These are phyloP conservation scores for Pestalotiopsis sp. DNA, from an alignment of 2,329 filamentous ascomycete genomes.

Conservation along the genomic window DNA sequence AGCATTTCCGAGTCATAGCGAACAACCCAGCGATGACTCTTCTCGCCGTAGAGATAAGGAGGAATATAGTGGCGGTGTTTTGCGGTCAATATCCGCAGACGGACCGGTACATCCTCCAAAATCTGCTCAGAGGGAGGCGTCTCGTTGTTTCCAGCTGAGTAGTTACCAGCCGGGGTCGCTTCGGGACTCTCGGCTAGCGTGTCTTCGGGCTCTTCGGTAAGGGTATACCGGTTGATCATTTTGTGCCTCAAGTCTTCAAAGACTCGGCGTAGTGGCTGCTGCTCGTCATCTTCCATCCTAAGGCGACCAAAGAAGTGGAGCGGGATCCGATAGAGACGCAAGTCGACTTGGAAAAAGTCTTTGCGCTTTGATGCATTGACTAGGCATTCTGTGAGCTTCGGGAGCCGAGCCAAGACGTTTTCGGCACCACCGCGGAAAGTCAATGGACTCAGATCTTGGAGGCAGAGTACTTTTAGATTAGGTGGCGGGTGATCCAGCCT, in stretches of 20 bases:
- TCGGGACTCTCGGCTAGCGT: neutral
- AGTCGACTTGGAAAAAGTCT: neutral
- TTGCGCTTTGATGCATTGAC: neutral
- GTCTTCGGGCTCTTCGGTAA: neutral
- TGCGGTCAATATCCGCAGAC: neutral
- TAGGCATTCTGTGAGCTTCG: neutral
- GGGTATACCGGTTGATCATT: neutral
- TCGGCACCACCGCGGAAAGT: neutral
- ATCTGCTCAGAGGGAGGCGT: neutral
- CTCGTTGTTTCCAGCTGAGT: neutral
- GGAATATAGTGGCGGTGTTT: constrained; percentile 1
- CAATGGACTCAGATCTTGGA: neutral
- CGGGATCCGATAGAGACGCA: neutral
- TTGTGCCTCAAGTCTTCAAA: neutral
- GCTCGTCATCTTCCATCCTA: neutral
- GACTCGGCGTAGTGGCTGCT: neutral
- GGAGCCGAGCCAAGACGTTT: neutral
- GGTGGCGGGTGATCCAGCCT: constrained; percentile 2
- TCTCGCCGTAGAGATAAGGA: constrained; percentile 4
- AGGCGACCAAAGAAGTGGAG: neutral
- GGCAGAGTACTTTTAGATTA: neutral
- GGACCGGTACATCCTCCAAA: neutral
- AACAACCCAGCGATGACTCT: constrained; percentile 1
- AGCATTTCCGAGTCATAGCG: constrained; percentile 1
- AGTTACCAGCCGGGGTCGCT: too few species aligned